phyloP scores from a whole-genome alignment of 2,329 filamentous ascomycete genomes.

The Helicocarpus griseus region DNA sequence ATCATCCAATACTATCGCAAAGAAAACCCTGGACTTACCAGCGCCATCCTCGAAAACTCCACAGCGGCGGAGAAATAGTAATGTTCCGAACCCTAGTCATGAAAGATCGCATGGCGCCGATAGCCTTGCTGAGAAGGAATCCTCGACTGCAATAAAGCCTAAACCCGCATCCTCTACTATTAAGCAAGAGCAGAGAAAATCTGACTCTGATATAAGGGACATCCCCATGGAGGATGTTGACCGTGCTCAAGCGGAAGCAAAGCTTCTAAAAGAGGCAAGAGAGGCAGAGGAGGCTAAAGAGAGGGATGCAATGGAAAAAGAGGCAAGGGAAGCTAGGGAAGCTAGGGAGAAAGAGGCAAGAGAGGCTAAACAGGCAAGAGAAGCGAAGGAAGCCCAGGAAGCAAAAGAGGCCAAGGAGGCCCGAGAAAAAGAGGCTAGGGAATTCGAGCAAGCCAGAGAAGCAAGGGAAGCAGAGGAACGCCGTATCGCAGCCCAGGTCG shows the following conservation, averaged over 20 bases:
- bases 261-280: slow-evolving; percentile 5
- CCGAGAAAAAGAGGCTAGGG: slow-evolving; percentile 12
- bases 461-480: slow-evolving; percentile 8
- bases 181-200: slow-evolving; percentile 24
- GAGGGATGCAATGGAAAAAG: background rate
- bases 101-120: slow-evolving; percentile 12
- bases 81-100: slow-evolving; percentile 13
- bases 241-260: background rate
- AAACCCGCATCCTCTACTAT: slow-evolving; percentile 16
- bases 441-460: slow-evolving; percentile 8
- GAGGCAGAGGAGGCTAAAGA: background rate
- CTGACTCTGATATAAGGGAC: slow-evolving; percentile 20
- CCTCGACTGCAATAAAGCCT: slow-evolving; percentile 9
- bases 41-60: slow-evolving; percentile 13
- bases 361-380: background rate
- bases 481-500: slow-evolving; percentile 8
- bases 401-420: slow-evolving; percentile 8
- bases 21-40: slow-evolving; percentile 18
- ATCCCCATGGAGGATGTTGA: slow-evolving; percentile 20
- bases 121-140: slow-evolving; percentile 11
- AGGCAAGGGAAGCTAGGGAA: slow-evolving; percentile 12
- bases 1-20: slow-evolving; percentile 21
- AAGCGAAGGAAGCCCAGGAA: slow-evolving; percentile 3
- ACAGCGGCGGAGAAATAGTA: slow-evolving; percentile 13
- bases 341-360: slow-evolving; percentile 10